These are phyloP conservation scores for Quercus agrifolia DNA, from an alignment of 306 rosid species.

Conservation along the genomic window DNA sequence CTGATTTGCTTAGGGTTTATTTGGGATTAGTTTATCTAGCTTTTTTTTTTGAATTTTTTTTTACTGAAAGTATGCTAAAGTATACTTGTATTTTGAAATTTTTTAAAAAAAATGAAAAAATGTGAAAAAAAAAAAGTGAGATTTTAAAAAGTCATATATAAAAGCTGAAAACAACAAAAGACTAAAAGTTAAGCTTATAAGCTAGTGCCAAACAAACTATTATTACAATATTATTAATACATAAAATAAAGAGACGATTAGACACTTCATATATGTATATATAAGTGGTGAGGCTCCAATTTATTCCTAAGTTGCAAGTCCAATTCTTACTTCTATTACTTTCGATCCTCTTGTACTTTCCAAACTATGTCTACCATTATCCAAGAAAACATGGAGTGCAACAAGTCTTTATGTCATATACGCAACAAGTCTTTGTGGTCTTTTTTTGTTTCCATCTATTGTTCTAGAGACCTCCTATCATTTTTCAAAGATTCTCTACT, in stretches of 20 bases:
- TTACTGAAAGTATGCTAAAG: accelerated
- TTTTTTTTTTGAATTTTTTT: too few species aligned
- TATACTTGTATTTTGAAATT: too few species aligned
- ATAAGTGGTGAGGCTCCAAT: too few species aligned
- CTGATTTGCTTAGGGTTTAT: accelerated
- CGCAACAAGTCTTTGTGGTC: conserved; percentile 17
- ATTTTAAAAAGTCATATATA: too few species aligned
- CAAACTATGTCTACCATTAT: neutral
- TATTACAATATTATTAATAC: too few species aligned
- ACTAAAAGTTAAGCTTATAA: too few species aligned
- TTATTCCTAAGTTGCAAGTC: too few species aligned
- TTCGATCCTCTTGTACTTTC: neutral
- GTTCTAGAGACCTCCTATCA: conserved; percentile 28
- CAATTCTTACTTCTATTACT: neutral
- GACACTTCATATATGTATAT: too few species aligned
- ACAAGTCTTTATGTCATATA: neutral
- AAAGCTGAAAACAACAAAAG: accelerated
- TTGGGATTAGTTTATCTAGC: accelerated
- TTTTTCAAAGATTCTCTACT: neutral
- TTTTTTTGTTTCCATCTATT: conserved; percentile 32
- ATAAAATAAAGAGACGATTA: accelerated
- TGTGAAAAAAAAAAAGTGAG: too few species aligned
- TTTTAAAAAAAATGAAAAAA: too few species aligned
- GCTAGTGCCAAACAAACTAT: accelerated
- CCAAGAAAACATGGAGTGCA: too few species aligned